Evolutionary conservation across 805 yeast genomes (phyloP).

Genomic region (Saccharomycopsis sp.): DNA sequence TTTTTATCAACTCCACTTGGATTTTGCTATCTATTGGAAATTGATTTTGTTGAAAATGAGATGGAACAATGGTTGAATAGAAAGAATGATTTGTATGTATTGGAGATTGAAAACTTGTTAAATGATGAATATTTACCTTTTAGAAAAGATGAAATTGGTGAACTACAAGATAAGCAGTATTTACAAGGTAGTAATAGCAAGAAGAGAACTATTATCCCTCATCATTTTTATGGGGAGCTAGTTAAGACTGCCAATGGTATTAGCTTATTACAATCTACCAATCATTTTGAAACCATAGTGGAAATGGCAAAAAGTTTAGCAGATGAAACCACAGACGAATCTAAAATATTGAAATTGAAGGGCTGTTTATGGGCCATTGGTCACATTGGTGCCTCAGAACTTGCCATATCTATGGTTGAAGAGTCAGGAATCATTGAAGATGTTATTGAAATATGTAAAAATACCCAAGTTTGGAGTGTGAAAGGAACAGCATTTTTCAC

Average conservation of each 20-base stretch:
- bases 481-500: conserved; percentile 74
- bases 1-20: conserved; percentile 65
- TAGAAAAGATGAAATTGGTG: conserved; percentile 2
- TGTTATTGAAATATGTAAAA: conserved; percentile 43
- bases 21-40: conserved; percentile 51
- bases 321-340: conserved; percentile 27
- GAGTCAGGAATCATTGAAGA: conserved; percentile 44
- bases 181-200: conserved; percentile 5
- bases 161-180: conserved; percentile 5
- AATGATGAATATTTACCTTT: conserved; percentile 20
- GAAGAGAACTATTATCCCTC: conserved; percentile 33
- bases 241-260: conserved; percentile 80
- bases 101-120: conserved; percentile 39
- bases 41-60: conserved; percentile 57
- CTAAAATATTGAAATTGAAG: conserved; percentile 44
- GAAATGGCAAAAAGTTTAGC: conserved; percentile 23
- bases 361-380: conserved; percentile 87
- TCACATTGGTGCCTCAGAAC: conserved; percentile 62
- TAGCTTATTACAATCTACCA: conserved; percentile 41
- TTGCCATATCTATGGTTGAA: conserved; percentile 59
- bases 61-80: conserved; percentile 59
- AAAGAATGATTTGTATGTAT: conserved; percentile 40
- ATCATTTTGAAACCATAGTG: conserved; percentile 23
- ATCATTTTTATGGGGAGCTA: conserved; percentile 74
- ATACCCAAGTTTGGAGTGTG: conserved; percentile 48